phyloP scores from a whole-genome alignment of 192 early-diverging fungal species.

The Paraglomus brasilianum region DNA sequence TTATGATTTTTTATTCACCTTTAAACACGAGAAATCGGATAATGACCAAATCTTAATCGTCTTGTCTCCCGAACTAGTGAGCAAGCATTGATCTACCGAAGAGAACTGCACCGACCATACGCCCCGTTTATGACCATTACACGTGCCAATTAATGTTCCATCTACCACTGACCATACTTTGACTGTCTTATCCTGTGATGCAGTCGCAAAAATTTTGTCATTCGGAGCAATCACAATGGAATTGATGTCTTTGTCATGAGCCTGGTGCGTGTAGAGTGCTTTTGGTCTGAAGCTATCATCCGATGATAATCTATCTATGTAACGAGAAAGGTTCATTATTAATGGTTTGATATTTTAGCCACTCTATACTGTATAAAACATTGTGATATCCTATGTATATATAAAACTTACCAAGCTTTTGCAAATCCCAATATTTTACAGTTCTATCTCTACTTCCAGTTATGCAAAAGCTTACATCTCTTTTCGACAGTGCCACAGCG shows the following conservation, averaged over 20 bases:
- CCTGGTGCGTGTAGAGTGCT: conserved; percentile 84
- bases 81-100: conserved; percentile 93
- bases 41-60: conserved; percentile 95
- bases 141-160: conserved; percentile 74
- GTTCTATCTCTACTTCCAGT: conserved; percentile 94
- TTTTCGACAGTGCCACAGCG: conserved; percentile 77
- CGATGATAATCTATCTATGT: conserved; percentile 38
- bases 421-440: conserved; percentile 89
- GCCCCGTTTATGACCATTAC: conserved; percentile 91
- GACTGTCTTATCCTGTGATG: conserved; percentile 92
- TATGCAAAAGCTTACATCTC: conserved; percentile 65
- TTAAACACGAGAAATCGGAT: conserved; percentile 83
- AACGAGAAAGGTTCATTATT: neutral
- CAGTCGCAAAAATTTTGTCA: conserved; percentile 89
- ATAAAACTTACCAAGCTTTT: conserved; percentile 44
- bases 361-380: neutral
- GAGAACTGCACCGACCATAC: conserved; percentile 94
- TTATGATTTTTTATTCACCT: conserved; percentile 48
- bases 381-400: neutral
- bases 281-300: conserved; percentile 50
- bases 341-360: neutral
- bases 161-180: conserved; percentile 88
- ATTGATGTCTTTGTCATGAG: conserved; percentile 98
- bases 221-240: conserved; percentile 87
- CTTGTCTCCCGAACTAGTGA: conserved; percentile 90